A percentile compares a stretch with the other conserved stretches of the same genome.
These are phyloP conservation scores for Dillenia turbinata DNA, from an alignment of 164 flowering plant species.

Conservation along the genomic window DNA sequence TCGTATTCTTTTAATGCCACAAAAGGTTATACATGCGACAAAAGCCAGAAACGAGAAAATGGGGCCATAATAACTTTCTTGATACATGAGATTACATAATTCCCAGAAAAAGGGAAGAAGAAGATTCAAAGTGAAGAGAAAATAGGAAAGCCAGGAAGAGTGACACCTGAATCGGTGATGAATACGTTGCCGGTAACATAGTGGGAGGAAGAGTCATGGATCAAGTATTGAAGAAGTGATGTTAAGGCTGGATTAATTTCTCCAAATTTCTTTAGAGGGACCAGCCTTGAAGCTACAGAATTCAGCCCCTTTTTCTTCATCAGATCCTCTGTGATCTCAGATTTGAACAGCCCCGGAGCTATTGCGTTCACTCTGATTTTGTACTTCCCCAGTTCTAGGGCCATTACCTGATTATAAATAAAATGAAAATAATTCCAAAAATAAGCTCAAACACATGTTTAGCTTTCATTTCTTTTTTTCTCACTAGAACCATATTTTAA, in stretches of 20 bases:
- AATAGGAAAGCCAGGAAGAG: not conserved
- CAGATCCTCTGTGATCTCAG: constrained; percentile 1
- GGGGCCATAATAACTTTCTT: too few species aligned
- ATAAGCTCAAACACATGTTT: too few species aligned
- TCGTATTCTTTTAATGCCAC: constrained; percentile 10
- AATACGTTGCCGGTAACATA: not conserved
- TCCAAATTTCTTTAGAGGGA: not conserved
- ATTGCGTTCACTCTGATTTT: constrained; percentile 2
- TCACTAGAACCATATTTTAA: too few species aligned
- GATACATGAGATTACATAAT: too few species aligned
- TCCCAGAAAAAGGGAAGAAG: not conserved
- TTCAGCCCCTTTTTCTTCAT: constrained; percentile 5
- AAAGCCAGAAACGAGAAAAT: too few species aligned
- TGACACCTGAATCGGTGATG: not conserved
- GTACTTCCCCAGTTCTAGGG: not conserved
- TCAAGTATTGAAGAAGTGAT: constrained; percentile 3
- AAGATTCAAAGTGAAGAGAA: not conserved
- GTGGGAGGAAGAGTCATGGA: not conserved
- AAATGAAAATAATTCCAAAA: too few species aligned
- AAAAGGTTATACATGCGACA: too few species aligned
- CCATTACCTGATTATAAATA: constrained; percentile 15
- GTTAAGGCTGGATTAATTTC: constrained; percentile 1
- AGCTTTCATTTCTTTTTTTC: too few species aligned
- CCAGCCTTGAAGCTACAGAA: not conserved
- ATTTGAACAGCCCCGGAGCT: constrained; percentile 1